Conservation (phyloP, 768 basidiomycete species). For the Leccinum arenicola region DNA sequence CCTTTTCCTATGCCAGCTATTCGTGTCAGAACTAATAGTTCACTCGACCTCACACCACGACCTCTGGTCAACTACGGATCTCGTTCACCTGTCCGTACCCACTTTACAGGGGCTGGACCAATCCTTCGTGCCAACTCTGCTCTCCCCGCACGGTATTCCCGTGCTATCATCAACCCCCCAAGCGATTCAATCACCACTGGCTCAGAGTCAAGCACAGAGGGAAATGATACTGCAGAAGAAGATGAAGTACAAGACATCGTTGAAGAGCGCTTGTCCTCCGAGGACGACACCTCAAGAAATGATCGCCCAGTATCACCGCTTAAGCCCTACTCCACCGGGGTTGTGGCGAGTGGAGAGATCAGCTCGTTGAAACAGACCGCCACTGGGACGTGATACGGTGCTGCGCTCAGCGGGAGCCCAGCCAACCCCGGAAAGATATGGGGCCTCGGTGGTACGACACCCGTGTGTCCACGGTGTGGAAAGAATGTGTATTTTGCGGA, state of each 20-base stretch:
- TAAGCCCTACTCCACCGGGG: slow-evolving; percentile 25
- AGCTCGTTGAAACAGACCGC: slow-evolving; percentile 40
- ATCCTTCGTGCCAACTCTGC: slow-evolving; percentile 40
- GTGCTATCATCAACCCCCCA: slow-evolving; percentile 14
- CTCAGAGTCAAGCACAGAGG: slow-evolving; percentile 17
- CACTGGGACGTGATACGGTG: slow-evolving; percentile 69
- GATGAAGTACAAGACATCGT: slow-evolving; percentile 29
- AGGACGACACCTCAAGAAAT: slow-evolving; percentile 37
- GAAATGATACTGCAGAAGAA: slow-evolving; percentile 25
- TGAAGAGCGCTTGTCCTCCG: slow-evolving; percentile 25
- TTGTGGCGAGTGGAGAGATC: slow-evolving; percentile 4
- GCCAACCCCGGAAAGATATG: slow-evolving; percentile 46
- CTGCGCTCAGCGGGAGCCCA: slow-evolving; percentile 45
- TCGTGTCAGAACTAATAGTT: slow-evolving; percentile 22
- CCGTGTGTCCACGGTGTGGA: slow-evolving; percentile 66
- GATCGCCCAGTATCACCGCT: slow-evolving; percentile 25
- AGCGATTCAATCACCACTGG: slow-evolving; percentile 8
- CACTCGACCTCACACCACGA: slow-evolving; percentile 25
- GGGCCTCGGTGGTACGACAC: slow-evolving; percentile 47
- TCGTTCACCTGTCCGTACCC: slow-evolving; percentile 25
- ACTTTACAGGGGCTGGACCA: slow-evolving; percentile 30
- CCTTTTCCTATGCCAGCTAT: slow-evolving; percentile 34
- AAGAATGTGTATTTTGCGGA: slow-evolving; percentile 87
- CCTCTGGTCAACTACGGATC: slow-evolving; percentile 13
- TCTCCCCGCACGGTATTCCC: slow-evolving; percentile 37